These are phyloP conservation scores for Coemansia sp. DNA, from an alignment of 192 early-diverging fungal genomes.

Conservation along the genomic window DNA sequence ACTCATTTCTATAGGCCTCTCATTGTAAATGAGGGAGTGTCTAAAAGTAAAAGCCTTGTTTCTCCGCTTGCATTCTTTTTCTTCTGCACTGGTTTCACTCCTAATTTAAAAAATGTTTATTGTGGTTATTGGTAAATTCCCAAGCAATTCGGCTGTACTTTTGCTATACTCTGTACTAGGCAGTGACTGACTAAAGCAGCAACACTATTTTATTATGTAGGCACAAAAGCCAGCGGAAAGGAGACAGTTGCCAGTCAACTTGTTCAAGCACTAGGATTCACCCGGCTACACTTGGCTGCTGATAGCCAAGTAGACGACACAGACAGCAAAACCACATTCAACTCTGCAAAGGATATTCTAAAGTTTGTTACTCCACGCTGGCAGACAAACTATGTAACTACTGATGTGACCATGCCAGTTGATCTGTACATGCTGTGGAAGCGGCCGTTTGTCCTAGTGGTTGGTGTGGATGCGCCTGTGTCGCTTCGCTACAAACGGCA, in stretches of 20 bases:
- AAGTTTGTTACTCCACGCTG: slow-evolving; percentile 73
- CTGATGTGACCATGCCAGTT: slow-evolving; percentile 55
- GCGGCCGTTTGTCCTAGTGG: slow-evolving; percentile 77
- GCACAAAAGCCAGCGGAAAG: slow-evolving; percentile 50
- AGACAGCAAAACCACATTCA: slow-evolving; percentile 44
- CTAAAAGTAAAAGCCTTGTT: no score
- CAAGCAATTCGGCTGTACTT: neutral
- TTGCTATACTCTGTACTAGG: no score
- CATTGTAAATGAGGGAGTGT: no score
- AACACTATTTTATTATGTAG: slow-evolving; percentile 11
- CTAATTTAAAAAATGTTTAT: slow-evolving; percentile 38
- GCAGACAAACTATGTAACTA: slow-evolving; percentile 70
- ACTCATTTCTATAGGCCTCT: no score
- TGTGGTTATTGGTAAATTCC: slow-evolving; percentile 44
- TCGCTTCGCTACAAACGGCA: slow-evolving; percentile 64
- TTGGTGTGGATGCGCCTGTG: slow-evolving; percentile 82
- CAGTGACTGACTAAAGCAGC: no score
- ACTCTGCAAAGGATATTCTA: slow-evolving; percentile 58
- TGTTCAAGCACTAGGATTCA: slow-evolving; percentile 10
- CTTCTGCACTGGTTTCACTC: neutral
- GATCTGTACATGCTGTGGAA: slow-evolving; percentile 61
- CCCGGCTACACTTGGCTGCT: slow-evolving; percentile 14
- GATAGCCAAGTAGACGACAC: neutral
- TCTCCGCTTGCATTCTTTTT: no score
- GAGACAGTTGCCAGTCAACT: slow-evolving; percentile 42